Conservation (phyloP, 2,329 filamentous ascomycete genomes). For the Tympanopsis confertula region DNA sequence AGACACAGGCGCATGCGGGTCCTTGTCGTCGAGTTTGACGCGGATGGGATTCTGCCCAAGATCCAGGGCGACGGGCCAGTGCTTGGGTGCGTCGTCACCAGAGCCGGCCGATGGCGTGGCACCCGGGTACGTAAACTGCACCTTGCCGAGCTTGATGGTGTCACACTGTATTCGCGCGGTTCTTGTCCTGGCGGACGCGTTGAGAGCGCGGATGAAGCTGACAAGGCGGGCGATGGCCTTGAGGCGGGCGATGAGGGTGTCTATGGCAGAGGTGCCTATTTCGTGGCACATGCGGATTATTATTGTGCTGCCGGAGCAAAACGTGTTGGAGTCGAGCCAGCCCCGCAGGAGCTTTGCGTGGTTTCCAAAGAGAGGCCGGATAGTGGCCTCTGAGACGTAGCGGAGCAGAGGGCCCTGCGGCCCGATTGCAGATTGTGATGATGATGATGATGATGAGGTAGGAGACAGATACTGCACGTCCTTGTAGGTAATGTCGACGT, state of each 20-base stretch:
- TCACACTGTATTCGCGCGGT: slow-evolving; percentile 36
- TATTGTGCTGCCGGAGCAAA: slow-evolving; percentile 54
- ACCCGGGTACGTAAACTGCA: slow-evolving; percentile 58
- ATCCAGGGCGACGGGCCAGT: slow-evolving; percentile 34
- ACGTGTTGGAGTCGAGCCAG: slow-evolving; percentile 47
- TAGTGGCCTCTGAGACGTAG: no score
- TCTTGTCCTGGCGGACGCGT: slow-evolving; percentile 36
- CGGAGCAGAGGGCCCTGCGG: no score
- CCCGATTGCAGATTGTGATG: no score
- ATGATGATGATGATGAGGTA: no score
- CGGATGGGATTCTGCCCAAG: slow-evolving; percentile 40
- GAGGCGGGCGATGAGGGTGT: slow-evolving; percentile 45
- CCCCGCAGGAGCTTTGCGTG: slow-evolving; percentile 31
- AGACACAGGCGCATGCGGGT: slow-evolving; percentile 55
- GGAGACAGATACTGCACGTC: no score
- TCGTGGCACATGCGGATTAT: slow-evolving; percentile 44
- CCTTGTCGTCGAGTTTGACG: slow-evolving; percentile 47
- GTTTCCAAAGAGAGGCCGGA: no score
- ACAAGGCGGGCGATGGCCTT: slow-evolving; percentile 61
- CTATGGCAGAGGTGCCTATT: slow-evolving; percentile 46
- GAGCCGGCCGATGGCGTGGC: slow-evolving; percentile 8
- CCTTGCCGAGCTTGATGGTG: slow-evolving; percentile 45
- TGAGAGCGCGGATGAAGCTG: slow-evolving; percentile 55
- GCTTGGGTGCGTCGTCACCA: slow-evolving; percentile 4
- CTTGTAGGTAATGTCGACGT: slow-evolving; percentile 44